A percentile compares a stretch with the other conserved stretches of the same genome.
These are phyloP conservation scores for Amorphotheca resinae DNA, from an alignment of 495 filamentous ascomycete species.

Conservation along the genomic window DNA sequence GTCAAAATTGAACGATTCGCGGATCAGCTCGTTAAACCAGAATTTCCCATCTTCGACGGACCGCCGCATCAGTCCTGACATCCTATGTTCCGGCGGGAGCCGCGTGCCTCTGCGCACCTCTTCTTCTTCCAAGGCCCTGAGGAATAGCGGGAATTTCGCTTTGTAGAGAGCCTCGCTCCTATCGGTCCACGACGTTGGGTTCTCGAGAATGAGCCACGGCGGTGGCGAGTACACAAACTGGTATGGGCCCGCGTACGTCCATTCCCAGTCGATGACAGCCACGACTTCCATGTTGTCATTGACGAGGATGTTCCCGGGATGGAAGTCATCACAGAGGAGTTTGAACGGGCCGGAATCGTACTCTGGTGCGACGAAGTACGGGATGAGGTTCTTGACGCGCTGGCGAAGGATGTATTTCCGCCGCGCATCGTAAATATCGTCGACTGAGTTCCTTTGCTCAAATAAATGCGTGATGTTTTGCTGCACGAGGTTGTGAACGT, in stretches of 20 bases:
- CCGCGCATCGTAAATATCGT: conserved; percentile 10
- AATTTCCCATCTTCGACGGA: conserved; percentile 10
- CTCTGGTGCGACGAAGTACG: background rate
- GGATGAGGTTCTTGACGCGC: conserved; percentile 2
- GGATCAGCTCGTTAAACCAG: conserved; percentile 7
- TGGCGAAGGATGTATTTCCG: conserved; percentile 1
- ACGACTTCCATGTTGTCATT: conserved; percentile 15
- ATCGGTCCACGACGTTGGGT: conserved; percentile 6
- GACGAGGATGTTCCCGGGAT: conserved; percentile 25
- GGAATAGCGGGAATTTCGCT: conserved; percentile 4
- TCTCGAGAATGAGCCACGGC: conserved; percentile 15
- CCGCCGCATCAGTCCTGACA: conserved; percentile 8
- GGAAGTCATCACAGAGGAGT: conserved; percentile 26
- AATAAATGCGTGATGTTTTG: conserved; percentile 5
- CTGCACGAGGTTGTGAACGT: conserved; percentile 9
- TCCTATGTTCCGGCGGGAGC: background rate
- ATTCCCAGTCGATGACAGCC: conserved; percentile 19
- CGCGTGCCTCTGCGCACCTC: conserved; percentile 2
- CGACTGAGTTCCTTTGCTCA: conserved; percentile 13
- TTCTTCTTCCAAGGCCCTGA: conserved; percentile 6
- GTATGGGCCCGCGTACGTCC: conserved; percentile 17
- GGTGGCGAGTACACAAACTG: conserved; percentile 17
- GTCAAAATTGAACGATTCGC: conserved; percentile 9
- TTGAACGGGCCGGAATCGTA: conserved; percentile 22
- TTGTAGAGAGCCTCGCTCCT: background rate